Evolutionary conservation across 805 yeast genomes (phyloP).

Genomic region (Geotrichum ghanense): DNA sequence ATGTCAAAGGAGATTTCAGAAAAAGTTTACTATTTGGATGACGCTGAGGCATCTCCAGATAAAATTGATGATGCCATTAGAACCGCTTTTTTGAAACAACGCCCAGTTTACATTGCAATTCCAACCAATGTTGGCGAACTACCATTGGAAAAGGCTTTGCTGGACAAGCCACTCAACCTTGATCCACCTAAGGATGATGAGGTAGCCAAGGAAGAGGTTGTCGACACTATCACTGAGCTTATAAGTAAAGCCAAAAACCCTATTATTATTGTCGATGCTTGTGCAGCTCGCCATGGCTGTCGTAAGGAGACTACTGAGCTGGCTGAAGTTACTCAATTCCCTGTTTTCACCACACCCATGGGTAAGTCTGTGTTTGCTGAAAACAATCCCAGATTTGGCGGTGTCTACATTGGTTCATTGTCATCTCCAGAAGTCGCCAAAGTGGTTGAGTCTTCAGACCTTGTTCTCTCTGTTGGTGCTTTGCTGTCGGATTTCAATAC

Average conservation of each 20-base stretch:
- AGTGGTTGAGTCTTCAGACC: conserved; percentile 63
- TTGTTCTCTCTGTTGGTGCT: conserved; percentile 71
- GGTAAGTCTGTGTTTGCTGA: conserved; percentile 77
- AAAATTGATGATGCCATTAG: conserved; percentile 66
- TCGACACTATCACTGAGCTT: conserved; percentile 39
- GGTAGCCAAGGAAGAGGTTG: conserved; percentile 48
- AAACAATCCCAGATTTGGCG: conserved; percentile 61
- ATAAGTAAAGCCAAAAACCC: conserved; percentile 55
- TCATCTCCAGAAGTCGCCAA: conserved; percentile 62
- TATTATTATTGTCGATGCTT: conserved; percentile 72
- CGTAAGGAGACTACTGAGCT: conserved; percentile 50
- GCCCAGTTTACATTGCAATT: conserved; percentile 74
- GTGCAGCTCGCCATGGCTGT: conserved; percentile 70
- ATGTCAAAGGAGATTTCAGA: conserved; percentile 67
- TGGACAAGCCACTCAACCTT: conserved; percentile 57
- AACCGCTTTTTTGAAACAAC: conserved; percentile 57
- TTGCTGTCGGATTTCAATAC: conserved; percentile 82
- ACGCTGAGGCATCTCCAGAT: conserved; percentile 52
- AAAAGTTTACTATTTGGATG: conserved; percentile 54
- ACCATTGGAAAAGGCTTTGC: conserved; percentile 40
- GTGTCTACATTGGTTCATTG: conserved; percentile 77
- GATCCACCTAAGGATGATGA: conserved; percentile 42
- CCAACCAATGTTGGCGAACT: conserved; percentile 74
- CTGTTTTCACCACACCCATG: conserved; percentile 81
- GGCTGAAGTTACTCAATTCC: conserved; percentile 61